These are phyloP conservation scores for Lentinus brumalis DNA, from an alignment of 768 basidiomycete genomes.

Conservation along the genomic window DNA sequence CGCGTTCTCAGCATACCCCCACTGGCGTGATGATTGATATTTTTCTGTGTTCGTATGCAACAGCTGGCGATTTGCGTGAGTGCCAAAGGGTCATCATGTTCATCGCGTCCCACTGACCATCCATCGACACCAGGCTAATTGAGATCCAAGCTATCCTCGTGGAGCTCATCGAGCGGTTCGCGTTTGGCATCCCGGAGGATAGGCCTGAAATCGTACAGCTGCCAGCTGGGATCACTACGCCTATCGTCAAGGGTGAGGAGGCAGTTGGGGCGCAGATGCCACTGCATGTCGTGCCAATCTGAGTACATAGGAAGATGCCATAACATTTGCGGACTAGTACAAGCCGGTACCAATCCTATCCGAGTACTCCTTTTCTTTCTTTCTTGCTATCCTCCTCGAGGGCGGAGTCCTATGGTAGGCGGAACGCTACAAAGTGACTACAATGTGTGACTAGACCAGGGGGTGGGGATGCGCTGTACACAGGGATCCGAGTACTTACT, in stretches of 20 bases:
- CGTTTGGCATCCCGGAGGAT: constrained; percentile 33
- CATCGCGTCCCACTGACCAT: constrained; percentile 20
- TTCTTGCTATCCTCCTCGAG: too few species aligned
- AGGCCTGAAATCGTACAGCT: constrained; percentile 34
- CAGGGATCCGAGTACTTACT: too few species aligned
- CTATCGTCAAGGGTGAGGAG: constrained; percentile 34
- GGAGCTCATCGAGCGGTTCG: constrained; percentile 39
- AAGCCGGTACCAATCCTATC: too few species aligned
- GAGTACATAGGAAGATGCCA: too few species aligned
- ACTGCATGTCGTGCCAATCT: constrained; percentile 27
- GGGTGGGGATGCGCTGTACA: too few species aligned
- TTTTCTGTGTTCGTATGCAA: constrained; percentile 22
- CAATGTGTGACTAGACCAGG: too few species aligned
- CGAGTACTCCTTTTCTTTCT: too few species aligned
- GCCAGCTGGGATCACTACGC: constrained; percentile 36
- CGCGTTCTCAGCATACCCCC: background rate
- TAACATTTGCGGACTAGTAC: too few species aligned
- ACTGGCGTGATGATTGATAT: too few species aligned
- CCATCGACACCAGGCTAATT: constrained; percentile 30
- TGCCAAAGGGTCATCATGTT: constrained; percentile 6
- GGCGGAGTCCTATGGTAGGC: too few species aligned
- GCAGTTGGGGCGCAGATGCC: constrained; percentile 36
- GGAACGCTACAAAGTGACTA: too few species aligned
- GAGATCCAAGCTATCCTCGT: constrained; percentile 38
- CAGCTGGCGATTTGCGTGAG: constrained; percentile 36